Base-by-base conservation (phyloP, 176 grass and related monocot genomes). In the bread wheat (Triticum aestivum) region DNA sequence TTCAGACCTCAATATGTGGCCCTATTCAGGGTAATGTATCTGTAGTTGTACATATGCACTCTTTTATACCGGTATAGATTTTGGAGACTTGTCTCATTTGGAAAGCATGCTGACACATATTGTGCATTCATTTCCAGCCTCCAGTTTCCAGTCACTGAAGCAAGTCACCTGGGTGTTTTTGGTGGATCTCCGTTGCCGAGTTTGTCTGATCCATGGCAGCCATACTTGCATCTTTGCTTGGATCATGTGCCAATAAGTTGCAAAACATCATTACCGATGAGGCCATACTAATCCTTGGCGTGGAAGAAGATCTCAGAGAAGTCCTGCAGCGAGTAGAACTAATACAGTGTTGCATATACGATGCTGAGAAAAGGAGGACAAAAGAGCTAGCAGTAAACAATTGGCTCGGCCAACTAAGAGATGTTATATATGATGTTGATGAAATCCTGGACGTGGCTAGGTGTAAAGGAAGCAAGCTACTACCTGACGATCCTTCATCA, bases 341-440 rank as follows among this genome's bases (percentile, higher is more conserved):
- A 5, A 73, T 92, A 35, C 20, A 73, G 3, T 61, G 80, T 9
- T 51, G 83, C 58, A 63, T 92, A 21, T 65, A 35, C 10, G 35
- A 70, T 9, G 84, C 87, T 23, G 82, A 87, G 54, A 37, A 68
- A 3, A 92, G 68, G 62, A 76, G 75, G 17, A 84, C 4, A n/a
- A 23, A 64, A 17, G 79, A 88, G 9, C 32, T 8, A 15, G 62
- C 26, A 0, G 85, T 72, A 65, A 41, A 64, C 12, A 82, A 78
- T n/a, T 93, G 88, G 91, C 52, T 87, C 26, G 61, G 37, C 11
- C 75, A 90, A 12, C 11, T 90, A 2, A 85, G 75, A 69, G 85
- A 93, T 87, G 34, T 80, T 11, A 90, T 90, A 77, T 84, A 90
- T 18, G 85, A 93, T 27, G 88, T 78, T 23, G 88, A 88, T 17